Base-by-base conservation (phyloP, 108 stramenopile species). In the Ochromonas danica region DNA sequence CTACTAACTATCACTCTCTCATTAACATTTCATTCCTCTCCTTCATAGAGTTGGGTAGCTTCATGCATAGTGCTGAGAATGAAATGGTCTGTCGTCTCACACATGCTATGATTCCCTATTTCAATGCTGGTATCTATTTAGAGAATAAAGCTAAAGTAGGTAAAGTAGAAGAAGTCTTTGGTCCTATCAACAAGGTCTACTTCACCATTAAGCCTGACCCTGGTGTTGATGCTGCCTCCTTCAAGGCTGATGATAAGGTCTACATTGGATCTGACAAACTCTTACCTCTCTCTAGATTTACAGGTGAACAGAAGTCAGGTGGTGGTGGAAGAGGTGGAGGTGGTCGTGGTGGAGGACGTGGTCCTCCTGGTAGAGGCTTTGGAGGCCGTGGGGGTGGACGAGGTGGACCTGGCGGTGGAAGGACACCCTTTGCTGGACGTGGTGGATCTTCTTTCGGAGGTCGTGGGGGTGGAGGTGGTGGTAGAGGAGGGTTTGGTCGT, bases 81-180 rank as follows among this genome's bases (percentile, higher is more conserved):
- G 87, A 88, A 77, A 85, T 89, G 84, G 80, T 89, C 28, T 88
- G 79, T 84, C 81, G 85, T 39, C 78, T 88, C 41, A 96, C 77
- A 22, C 90, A 92, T 75, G 77, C 78, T 51, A 95, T 92, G 85
- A 91, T 98, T 30, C 97, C 97, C 0, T 96, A 98, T 82, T 98
- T 98, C 90, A 98, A 98, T 81, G 97, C 97, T 39, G 94, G 94
- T 1, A 86, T 96, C 33, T 98, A 93, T 86, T 90, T 98, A n/a
- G 94, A 98, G 79, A 98, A 98, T 86, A 96, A 96, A 81, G 91
- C 91, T 62, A 93, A 94, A 82, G 93, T 98, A 65, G 97, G 97
- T 38, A 98, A 98, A 80, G 93, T 98, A 28, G 97, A 98, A 82
- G 97, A 98, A 81, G 94, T 98, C 74, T 89, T 98, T 40, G 97